Evolutionary conservation across 768 basidiomycete genomes (phyloP).

Genomic region (Tephrocybe sp.): DNA sequence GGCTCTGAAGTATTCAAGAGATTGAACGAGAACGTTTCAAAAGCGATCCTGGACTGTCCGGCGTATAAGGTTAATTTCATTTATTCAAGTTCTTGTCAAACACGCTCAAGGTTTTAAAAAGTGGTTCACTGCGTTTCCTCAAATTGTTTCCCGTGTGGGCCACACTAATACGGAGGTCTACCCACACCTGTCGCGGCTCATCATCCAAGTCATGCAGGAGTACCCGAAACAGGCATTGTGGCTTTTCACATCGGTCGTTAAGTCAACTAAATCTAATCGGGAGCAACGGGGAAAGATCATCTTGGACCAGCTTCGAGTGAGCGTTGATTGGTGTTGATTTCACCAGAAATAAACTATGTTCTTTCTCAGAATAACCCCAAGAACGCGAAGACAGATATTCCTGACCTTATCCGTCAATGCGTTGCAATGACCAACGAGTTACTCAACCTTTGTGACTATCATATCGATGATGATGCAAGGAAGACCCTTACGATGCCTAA

Average conservation of each 20-base stretch:
- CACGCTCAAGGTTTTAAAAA: conserved; percentile 28
- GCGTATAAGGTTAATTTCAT: conserved; percentile 67
- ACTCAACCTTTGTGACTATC: conserved; percentile 62
- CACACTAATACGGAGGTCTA: conserved; percentile 67
- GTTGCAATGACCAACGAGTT: conserved; percentile 68
- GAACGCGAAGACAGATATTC: conserved; percentile 41
- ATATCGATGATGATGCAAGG: conserved; percentile 38
- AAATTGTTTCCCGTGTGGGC: conserved; percentile 92
- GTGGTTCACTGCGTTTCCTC: conserved; percentile 97
- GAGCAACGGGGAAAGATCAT: conserved; percentile 59
- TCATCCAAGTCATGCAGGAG: conserved; percentile 68
- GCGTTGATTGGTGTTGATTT: conserved; percentile 9
- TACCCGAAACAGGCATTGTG: conserved; percentile 93
- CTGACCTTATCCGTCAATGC: conserved; percentile 53
- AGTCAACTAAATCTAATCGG: conserved; percentile 73
- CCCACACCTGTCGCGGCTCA: conserved; percentile 60
- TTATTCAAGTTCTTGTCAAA: background rate
- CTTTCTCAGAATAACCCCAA: conserved; percentile 42
- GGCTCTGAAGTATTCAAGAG: conserved; percentile 44
- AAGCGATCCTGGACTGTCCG: conserved; percentile 61
- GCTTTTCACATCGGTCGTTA: conserved; percentile 87
- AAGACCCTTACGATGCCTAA: conserved; percentile 49
- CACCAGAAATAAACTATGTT: background rate
- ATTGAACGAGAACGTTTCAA: conserved; percentile 57
- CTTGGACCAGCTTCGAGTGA: conserved; percentile 58